These are phyloP conservation scores for Ophiostoma sp. DNA, from an alignment of 2,329 filamentous ascomycete species.

Conservation along the genomic window DNA sequence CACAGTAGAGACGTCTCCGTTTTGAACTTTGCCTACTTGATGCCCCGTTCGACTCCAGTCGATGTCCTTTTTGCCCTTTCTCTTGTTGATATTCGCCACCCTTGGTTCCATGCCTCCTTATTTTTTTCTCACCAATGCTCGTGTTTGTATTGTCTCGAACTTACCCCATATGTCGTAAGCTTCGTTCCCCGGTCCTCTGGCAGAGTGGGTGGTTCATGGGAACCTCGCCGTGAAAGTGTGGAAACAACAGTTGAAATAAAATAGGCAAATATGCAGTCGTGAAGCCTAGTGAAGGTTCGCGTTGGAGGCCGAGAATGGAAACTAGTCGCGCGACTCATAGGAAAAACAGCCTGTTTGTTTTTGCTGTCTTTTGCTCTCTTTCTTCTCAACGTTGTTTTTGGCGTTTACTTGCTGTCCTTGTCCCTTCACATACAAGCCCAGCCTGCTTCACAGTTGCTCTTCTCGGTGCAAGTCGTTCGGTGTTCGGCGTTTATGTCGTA, in stretches of 20 bases:
- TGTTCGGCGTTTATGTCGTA: not conserved
- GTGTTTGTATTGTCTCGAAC: not conserved
- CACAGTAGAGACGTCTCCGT: not conserved
- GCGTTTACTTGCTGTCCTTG: not conserved
- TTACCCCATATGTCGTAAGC: not conserved
- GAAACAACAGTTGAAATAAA: not conserved
- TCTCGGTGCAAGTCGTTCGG: not conserved
- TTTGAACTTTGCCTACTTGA: not conserved
- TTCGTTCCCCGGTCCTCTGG: not conserved
- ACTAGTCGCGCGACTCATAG: not conserved
- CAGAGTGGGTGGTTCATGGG: too few species aligned
- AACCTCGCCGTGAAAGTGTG: not conserved
- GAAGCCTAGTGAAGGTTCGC: not conserved
- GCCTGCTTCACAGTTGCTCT: not conserved
- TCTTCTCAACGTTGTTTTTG: not conserved
- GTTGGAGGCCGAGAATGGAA: constrained; percentile 7
- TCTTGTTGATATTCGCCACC: not conserved
- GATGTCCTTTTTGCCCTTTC: not conserved
- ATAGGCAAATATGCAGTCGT: not conserved
- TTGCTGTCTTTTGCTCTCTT: not conserved
- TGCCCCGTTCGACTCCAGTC: not conserved
- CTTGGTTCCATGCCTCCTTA: not conserved
- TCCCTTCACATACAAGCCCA: not conserved
- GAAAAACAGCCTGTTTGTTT: not conserved
- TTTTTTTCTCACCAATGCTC: not conserved